Evolutionary conservation across 768 basidiomycete species (phyloP), one percentile per base, ranked within the genome.

Genomic region (Pisolithus microcarpus): DNA sequence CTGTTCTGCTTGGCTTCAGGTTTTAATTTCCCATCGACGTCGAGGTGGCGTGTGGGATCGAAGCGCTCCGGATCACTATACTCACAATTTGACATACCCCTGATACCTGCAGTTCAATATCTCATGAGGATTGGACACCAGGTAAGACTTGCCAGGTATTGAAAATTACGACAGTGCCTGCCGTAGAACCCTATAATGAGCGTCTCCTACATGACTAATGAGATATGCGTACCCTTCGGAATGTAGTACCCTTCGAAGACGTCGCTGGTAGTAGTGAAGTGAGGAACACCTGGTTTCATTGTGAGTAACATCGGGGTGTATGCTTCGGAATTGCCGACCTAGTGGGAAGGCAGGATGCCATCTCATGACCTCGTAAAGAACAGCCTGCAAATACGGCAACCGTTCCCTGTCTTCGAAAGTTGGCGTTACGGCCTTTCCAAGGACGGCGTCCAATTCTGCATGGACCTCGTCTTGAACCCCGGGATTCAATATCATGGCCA

Each of bases 301-400:
- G 34, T 38, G 8, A 43, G 31, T n/a, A 26, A 23, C 13, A 21
- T 8, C 7, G 5, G 28, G 18, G 30, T 11, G 9, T 23, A 23
- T 38, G 15, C 10, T 24, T 24, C 19, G 5, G 23, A n/a, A 24
- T 38, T 38, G n/a, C 21, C 6, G 21, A 55, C 54, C 51, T 28
- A 52, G 34, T 4, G 54, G 43, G 5, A 37, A 13, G 19, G 43
- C 24, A 7, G 42, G 34, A 18, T 36, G 28, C 51, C 54, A 55
- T 43, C 47, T 48, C 46, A 52, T 28, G 16, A 46, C 38, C 30
- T 55, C 54, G 7, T 42, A 42, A 7, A 55, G 18, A 11, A 55
- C 37, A 13, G 54, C 51, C n/a, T 56, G 18, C 30, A 56, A 18
- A 36, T 56, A 56, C 2, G 48, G 34, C 46, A 50, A 45, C 3